Percentiles rank a stretch among this genome's conserved stretches.
Evolutionary conservation across 2,329 filamentous ascomycete species (phyloP).

Genomic region (Dothidotthia symphoricarpi): DNA sequence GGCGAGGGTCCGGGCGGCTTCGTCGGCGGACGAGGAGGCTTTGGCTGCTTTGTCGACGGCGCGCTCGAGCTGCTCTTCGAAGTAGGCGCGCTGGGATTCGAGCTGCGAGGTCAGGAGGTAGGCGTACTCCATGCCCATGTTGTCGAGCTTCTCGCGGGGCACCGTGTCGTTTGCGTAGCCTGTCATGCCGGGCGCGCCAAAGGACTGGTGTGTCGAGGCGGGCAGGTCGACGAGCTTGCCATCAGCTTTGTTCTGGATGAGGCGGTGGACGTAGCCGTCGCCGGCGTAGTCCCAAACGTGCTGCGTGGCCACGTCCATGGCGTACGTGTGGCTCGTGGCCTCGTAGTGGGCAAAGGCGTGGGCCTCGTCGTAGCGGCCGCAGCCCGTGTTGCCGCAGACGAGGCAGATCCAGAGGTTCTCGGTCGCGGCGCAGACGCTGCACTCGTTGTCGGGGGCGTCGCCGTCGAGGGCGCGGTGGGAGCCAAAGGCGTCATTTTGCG

Average conservation of each 20-base stretch:
- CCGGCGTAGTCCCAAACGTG: constrained; percentile 98
- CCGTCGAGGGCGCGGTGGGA: constrained; percentile 32
- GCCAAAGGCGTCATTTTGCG: constrained; percentile 57
- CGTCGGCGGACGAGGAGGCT: constrained; percentile 66
- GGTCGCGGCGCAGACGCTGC: constrained; percentile 74
- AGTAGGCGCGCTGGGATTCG: constrained; percentile 89
- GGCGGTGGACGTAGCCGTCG: constrained; percentile 91
- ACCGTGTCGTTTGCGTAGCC: constrained; percentile 62
- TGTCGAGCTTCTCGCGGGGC: constrained; percentile 68
- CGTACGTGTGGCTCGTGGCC: constrained; percentile 83
- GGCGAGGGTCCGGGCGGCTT: constrained; percentile 53
- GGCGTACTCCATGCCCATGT: constrained; percentile 89
- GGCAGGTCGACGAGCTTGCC: constrained; percentile 92
- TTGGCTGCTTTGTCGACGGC: constrained; percentile 84
- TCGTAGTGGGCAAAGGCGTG: constrained; percentile 95
- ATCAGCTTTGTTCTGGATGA: constrained; percentile 91
- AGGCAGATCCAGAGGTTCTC: constrained; percentile 93
- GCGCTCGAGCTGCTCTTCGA: constrained; percentile 86
- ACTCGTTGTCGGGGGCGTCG: constrained; percentile 64
- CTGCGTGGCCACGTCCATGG: constrained; percentile 88
- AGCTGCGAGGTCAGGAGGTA: constrained; percentile 90
- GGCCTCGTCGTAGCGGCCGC: constrained; percentile 88
- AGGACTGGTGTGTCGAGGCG: constrained; percentile 40
- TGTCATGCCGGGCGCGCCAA: constrained; percentile 41
- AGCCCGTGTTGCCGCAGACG: constrained; percentile 89